Conservation (phyloP, 2,329 filamentous ascomycete species). For the Colletotrichum trifolii region DNA sequence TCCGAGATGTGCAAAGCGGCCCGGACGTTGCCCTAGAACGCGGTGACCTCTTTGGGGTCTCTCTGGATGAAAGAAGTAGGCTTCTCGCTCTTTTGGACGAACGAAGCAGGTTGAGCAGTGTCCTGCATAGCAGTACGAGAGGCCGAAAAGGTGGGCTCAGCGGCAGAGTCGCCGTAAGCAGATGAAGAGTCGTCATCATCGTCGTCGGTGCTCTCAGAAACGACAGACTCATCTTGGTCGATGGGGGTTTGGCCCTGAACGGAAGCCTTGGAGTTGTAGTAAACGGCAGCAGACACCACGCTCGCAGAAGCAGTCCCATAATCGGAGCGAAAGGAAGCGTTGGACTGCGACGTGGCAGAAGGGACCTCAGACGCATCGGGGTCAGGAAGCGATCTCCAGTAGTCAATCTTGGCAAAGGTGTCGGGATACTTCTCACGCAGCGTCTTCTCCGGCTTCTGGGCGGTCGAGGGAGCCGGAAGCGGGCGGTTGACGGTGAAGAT, state of each 20-base stretch:
- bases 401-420: conserved; percentile 24
- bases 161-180: background rate
- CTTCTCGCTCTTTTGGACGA: background rate
- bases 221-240: background rate
- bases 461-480: background rate
- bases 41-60: conserved; percentile 41
- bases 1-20: conserved; percentile 45
- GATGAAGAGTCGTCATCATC: background rate
- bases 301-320: too few relatives aligned
- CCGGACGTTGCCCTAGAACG: conserved; percentile 47
- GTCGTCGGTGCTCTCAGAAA: conserved; percentile 3
- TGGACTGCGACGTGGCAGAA: background rate
- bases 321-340: background rate
- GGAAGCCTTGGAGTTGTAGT: background rate
- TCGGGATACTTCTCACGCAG: conserved; percentile 27
- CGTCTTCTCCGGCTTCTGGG: background rate
- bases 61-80: conserved; percentile 20
- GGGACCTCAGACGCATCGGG: background rate
- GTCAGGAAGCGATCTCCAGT: conserved; percentile 12
- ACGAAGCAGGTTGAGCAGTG: background rate
- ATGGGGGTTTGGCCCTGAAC: background rate
- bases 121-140: background rate
- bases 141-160: background rate
- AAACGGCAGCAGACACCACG: background rate
- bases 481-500: background rate